phyloP scores from a whole-genome alignment of 176 grass and related monocot species.

The Elymus sibiricus region DNA sequence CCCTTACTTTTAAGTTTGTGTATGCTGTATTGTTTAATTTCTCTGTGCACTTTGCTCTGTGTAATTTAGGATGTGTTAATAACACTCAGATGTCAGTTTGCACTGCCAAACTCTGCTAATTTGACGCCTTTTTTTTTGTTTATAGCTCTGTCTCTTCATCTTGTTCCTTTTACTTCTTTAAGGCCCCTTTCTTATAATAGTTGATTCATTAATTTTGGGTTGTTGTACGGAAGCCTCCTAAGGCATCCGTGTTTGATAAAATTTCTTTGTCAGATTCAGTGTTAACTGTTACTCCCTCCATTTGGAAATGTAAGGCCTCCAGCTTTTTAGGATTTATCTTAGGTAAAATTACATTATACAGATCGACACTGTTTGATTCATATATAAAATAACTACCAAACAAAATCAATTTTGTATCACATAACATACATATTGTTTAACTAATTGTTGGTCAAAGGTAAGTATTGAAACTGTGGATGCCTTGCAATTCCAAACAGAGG shows the following conservation, averaged over 20 bases:
- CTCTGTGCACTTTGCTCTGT: not conserved
- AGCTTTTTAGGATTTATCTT: not conserved
- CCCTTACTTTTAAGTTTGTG: not conserved
- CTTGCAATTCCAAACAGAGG: not conserved
- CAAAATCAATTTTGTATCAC: conserved; percentile 1
- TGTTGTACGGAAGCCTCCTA: not conserved
- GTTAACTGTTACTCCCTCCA: not conserved
- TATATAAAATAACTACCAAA: not conserved
- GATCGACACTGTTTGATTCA: not conserved
- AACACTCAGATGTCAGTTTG: not conserved
- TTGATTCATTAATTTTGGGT: not conserved
- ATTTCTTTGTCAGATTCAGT: not conserved
- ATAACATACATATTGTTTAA: not conserved
- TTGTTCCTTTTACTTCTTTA: not conserved
- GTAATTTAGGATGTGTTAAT: not conserved
- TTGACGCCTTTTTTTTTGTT: not conserved
- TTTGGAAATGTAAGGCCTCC: not conserved
- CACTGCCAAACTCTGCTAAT: not conserved
- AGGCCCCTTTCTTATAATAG: not conserved
- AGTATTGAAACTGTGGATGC: not conserved
- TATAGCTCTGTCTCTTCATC: not conserved
- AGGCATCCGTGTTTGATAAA: not conserved
- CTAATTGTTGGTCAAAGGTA: conserved; percentile 1
- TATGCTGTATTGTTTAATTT: not conserved
- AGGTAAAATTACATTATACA: not conserved